Evolutionary conservation across 1,284 basidiomycete species (phyloP).

Genomic region (Sanguinoderma infundibulare): DNA sequence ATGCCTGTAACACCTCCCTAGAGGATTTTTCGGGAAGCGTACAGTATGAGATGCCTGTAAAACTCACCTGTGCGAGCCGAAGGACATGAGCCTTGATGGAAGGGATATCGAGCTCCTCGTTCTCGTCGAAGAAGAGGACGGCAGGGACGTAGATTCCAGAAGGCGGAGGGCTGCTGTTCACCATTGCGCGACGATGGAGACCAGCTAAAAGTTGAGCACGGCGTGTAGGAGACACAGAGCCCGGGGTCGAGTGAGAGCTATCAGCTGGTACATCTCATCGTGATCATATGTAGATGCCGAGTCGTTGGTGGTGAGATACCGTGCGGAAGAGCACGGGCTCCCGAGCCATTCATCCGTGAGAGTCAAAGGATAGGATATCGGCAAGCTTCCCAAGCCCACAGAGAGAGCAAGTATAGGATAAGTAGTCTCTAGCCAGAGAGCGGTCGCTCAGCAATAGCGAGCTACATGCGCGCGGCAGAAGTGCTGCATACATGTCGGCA

Average conservation of each 20-base stretch:
- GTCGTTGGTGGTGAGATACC: not conserved
- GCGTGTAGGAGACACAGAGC: not conserved
- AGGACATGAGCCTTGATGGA: slow-evolving; percentile 67
- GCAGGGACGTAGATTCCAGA: slow-evolving; percentile 76
- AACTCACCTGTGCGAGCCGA: slow-evolving; percentile 63
- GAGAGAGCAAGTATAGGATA: too few species aligned
- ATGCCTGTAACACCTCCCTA: slow-evolving; percentile 76
- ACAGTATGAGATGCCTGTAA: not conserved
- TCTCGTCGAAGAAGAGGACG: slow-evolving; percentile 68
- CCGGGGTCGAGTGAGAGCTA: not conserved
- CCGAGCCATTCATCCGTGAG: not conserved
- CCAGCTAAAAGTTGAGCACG: not conserved
- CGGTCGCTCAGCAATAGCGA: too few species aligned
- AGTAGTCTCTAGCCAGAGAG: too few species aligned
- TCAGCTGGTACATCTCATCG: not conserved
- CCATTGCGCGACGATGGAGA: not conserved
- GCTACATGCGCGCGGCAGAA: not conserved
- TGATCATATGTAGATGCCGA: not conserved
- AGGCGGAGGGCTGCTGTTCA: slow-evolving; percentile 47
- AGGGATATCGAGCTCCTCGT: slow-evolving; percentile 67
- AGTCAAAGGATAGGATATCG: not conserved
- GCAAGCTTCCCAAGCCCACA: not conserved
- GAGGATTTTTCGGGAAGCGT: not conserved
- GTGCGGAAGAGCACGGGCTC: not conserved
- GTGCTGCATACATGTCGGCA: too few species aligned